These are phyloP conservation scores for Furcasterigmium furcatum DNA, from an alignment of 2,329 filamentous ascomycete species.

Conservation along the genomic window DNA sequence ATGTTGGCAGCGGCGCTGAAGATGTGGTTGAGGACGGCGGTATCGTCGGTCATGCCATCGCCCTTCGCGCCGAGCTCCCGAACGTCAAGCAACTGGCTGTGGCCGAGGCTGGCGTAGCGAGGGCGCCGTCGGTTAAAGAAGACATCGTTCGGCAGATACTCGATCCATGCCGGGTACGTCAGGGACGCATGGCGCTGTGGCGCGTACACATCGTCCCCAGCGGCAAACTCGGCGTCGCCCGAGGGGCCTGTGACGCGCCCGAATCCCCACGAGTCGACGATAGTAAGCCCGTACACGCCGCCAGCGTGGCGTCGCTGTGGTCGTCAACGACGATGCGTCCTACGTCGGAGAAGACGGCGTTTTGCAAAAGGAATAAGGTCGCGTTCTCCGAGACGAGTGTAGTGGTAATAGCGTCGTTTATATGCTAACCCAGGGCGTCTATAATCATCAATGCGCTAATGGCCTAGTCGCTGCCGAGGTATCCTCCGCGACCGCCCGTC, in stretches of 20 bases:
- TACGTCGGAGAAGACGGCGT: slow-evolving; percentile 2
- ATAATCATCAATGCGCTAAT: background rate
- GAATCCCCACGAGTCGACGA: slow-evolving; percentile 1
- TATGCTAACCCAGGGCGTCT: background rate
- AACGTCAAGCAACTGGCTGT: background rate
- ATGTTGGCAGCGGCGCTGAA: slow-evolving; percentile 19
- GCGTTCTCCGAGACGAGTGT: slow-evolving; percentile 1
- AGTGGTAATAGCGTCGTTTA: background rate
- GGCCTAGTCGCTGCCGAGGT: background rate
- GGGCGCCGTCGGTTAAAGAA: no score
- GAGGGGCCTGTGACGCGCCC: background rate
- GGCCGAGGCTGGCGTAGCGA: background rate
- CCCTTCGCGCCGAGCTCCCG: slow-evolving; percentile 30
- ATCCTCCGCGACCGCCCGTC: background rate
- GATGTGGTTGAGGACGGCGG: slow-evolving; percentile 20
- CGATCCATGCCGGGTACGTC: background rate
- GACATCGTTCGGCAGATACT: background rate
- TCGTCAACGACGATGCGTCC: background rate
- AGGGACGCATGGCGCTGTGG: background rate
- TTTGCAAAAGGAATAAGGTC: slow-evolving; percentile 2
- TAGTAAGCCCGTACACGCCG: background rate
- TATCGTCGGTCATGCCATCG: slow-evolving; percentile 49
- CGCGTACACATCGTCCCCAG: background rate
- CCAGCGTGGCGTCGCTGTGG: background rate
- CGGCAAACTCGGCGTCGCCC: background rate